Percentiles rank a stretch among this genome's conserved stretches.
Conservation (phyloP, 2,329 filamentous ascomycete species). For the Xylariaceae sp. region DNA sequence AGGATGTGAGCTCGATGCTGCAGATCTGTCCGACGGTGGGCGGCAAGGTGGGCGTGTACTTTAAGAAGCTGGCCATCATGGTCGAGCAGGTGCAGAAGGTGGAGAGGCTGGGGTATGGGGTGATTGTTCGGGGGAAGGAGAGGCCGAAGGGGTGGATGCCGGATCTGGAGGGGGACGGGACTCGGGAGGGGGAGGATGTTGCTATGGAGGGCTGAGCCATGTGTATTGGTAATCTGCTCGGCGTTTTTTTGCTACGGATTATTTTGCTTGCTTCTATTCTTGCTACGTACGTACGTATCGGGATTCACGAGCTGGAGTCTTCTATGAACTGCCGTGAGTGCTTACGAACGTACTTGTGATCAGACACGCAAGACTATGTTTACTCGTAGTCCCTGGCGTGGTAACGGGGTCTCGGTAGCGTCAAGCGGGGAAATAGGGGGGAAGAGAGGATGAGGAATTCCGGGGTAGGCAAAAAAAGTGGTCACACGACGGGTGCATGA, state of each 20-base stretch:
- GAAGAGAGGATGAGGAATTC: no score
- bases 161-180: slow-evolving; percentile 48
- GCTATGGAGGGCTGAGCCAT: slow-evolving; percentile 22
- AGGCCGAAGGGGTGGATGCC: slow-evolving; percentile 88
- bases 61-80: slow-evolving; percentile 83
- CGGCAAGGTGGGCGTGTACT: slow-evolving; percentile 47
- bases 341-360: no score
- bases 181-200: slow-evolving; percentile 24
- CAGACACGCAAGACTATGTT: no score
- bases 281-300: background rate
- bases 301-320: background rate
- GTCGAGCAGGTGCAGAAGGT: slow-evolving; percentile 87
- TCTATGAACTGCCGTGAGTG: no score
- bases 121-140: slow-evolving; percentile 82
- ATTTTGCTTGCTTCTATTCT: background rate
- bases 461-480: no score
- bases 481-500: no score
- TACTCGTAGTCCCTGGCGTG: no score
- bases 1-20: slow-evolving; percentile 68
- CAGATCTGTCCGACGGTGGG: slow-evolving; percentile 63
- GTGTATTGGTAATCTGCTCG: background rate
- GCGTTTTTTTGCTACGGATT: background rate
- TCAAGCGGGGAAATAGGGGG: no score
- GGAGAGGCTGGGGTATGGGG: slow-evolving; percentile 81
- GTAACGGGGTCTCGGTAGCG: no score